phyloP scores from a whole-genome alignment of 2,329 filamentous ascomycete species.

The Emergomyces orientalis region DNA sequence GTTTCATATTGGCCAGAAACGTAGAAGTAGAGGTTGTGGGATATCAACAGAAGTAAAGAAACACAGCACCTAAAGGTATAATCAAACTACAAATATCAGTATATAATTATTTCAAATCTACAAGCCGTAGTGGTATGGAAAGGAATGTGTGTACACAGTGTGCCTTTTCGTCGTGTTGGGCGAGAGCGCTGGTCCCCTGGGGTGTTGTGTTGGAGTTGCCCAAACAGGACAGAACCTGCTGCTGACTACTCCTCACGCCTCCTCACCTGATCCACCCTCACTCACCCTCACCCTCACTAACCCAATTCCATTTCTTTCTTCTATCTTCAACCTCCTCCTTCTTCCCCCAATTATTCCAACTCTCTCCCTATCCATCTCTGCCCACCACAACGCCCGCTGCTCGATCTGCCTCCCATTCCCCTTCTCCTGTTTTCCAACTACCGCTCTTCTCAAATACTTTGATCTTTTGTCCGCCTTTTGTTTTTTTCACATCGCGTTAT shows the following conservation, averaged over 20 bases:
- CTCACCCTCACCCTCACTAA: neutral
- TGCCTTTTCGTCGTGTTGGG: neutral
- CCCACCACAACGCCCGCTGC: neutral
- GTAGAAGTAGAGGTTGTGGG: too few species aligned
- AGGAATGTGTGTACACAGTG: too few species aligned
- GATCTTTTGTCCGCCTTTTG: neutral
- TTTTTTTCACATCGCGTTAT: neutral
- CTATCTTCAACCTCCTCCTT: conserved; percentile 1
- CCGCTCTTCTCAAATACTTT: neutral
- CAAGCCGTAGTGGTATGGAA: neutral
- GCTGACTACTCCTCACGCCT: conserved; percentile 3
- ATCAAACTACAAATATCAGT: too few species aligned
- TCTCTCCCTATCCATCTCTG: neutral
- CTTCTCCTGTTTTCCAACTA: neutral
- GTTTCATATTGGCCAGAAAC: neutral
- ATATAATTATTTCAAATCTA: neutral
- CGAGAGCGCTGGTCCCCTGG: neutral
- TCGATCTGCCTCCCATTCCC: neutral
- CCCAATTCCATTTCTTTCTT: neutral
- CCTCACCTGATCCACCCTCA: conserved; percentile 3
- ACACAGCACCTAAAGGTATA: too few species aligned
- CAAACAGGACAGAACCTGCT: neutral
- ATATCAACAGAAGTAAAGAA: too few species aligned
- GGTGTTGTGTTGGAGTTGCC: neutral
- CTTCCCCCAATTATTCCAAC: neutral